A percentile compares a stretch with the other conserved stretches of the same genome.
phyloP scores from a whole-genome alignment of 2,329 filamentous ascomycete genomes.

The Aspergillus sp. region DNA sequence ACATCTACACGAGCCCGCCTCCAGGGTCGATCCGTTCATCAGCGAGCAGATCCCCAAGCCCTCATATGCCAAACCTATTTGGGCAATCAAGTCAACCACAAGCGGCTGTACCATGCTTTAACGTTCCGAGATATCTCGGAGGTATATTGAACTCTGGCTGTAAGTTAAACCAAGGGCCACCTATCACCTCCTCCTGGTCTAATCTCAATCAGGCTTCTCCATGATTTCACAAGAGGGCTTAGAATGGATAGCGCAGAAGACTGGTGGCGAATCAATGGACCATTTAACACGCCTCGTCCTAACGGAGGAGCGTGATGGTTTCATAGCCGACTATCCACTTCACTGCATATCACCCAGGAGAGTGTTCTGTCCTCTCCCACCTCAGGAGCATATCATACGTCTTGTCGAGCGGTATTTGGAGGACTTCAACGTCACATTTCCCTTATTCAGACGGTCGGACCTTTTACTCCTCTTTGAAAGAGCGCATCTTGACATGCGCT shows the following conservation, averaged over 20 bases:
- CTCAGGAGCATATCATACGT: constrained; percentile 12
- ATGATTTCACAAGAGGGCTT: constrained; percentile 15
- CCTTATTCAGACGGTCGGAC: constrained; percentile 16
- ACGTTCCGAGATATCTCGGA: constrained; percentile 17
- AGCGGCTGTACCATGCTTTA: constrained; percentile 5
- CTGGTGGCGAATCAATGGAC: constrained; percentile 4
- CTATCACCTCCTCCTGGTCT: neutral
- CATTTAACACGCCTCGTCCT: neutral
- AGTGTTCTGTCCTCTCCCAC: constrained; percentile 15
- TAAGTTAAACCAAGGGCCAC: neutral
- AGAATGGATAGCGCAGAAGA: constrained; percentile 19
- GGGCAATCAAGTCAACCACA: neutral
- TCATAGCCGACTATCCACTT: neutral
- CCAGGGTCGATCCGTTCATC: neutral
- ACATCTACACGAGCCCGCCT: neutral
- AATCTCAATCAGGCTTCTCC: constrained; percentile 12
- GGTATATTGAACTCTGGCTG: constrained; percentile 9
- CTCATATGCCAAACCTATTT: neutral
- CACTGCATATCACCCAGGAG: constrained; percentile 9
- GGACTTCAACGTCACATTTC: constrained; percentile 17
- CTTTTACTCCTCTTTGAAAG: constrained; percentile 14
- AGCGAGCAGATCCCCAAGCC: neutral
- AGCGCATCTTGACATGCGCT: constrained; percentile 2
- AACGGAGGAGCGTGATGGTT: neutral
- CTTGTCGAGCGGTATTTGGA: constrained; percentile 17